A percentile compares a stretch with the other conserved stretches of the same genome.
phyloP scores from a whole-genome alignment of 2,329 filamentous ascomycete species.

The Paecilomyces sp. region DNA sequence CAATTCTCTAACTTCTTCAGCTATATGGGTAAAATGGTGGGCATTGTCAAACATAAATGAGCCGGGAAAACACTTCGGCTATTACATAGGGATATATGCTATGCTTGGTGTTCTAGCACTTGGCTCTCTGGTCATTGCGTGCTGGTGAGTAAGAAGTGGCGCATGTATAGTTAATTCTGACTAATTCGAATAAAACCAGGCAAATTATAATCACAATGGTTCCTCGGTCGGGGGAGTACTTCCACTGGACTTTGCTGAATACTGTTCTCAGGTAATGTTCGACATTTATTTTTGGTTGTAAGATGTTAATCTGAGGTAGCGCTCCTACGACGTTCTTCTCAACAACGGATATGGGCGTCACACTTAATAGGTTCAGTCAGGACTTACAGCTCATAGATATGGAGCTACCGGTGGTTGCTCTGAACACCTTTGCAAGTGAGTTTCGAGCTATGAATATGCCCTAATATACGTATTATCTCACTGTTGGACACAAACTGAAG shows the following conservation, averaged over 20 bases:
- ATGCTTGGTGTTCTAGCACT: conserved; percentile 33
- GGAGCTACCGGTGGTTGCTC: conserved; percentile 34
- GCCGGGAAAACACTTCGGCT: conserved; percentile 24
- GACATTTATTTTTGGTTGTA: background rate
- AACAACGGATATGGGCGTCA: conserved; percentile 32
- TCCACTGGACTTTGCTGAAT: conserved; percentile 42
- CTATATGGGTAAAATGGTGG: conserved; percentile 38
- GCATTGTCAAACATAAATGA: conserved; percentile 27
- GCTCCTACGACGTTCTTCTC: conserved; percentile 39
- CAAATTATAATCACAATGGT: conserved; percentile 49
- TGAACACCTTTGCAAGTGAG: conserved; percentile 33
- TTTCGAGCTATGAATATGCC: background rate
- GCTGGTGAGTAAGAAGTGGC: conserved; percentile 20
- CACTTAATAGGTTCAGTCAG: conserved; percentile 39
- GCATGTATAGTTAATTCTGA: conserved; percentile 1
- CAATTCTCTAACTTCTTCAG: conserved; percentile 8
- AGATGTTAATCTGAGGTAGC: conserved; percentile 10
- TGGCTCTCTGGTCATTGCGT: conserved; percentile 27
- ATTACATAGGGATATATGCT: conserved; percentile 33
- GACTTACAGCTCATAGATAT: conserved; percentile 39
- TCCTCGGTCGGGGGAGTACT: conserved; percentile 43
- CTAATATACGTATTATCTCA: background rate
- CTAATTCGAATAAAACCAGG: conserved; percentile 13
- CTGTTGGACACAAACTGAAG: background rate
- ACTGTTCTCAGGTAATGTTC: conserved; percentile 39